Base-by-base conservation (phyloP, 2,329 filamentous ascomycete genomes). In the Cephalotrichum gorgonifer region DNA sequence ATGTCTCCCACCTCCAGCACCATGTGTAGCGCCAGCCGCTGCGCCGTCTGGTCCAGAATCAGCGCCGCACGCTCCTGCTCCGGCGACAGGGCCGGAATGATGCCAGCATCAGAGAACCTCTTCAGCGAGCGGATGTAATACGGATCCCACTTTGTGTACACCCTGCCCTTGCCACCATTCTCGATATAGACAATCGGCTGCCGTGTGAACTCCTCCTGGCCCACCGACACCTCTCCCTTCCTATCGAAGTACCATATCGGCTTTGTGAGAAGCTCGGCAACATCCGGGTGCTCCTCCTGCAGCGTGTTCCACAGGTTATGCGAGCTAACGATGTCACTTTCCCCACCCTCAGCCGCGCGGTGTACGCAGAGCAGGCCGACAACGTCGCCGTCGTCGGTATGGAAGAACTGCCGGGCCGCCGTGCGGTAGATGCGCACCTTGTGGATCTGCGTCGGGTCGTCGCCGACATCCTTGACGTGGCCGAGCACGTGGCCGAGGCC, bases 221-320 rank as follows among this genome's bases (percentile, higher is more conserved):
- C 88, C 14, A 73, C 68, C 22, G 81, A 86, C 1, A 78, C 80
- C 70, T 95, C 88, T 11, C 88, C 88, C 70, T 95, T 95, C 49
- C 88, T 83, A 66, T 95, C 88, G 63, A 94, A 91, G 69, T 94
- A 93, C 88, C 88, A 95, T 54, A 88, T 79, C 1, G 88, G 88
- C 62, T 83, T 69, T 1, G 85, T 84, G 48, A 95, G 71, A 6
- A 82, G 74, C 62, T 86, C 79, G 1, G 87, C 83, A 2, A 94
- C 83, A 58, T 91, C 88, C 0, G 88, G 87, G 23, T 86, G 75
- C 61, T 91, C 80, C 35, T 65, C 66, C 61, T 88, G 86, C 31
- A 95, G 73, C 33, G 76, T 76, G 65, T 95, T 95, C 79, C 85
- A 95, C 35, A 94, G 85, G 56, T 82, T 71, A 63, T 95, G 88